phyloP scores from a whole-genome alignment of 2,329 filamentous ascomycete genomes.

The Corinectria fuckeliana region DNA sequence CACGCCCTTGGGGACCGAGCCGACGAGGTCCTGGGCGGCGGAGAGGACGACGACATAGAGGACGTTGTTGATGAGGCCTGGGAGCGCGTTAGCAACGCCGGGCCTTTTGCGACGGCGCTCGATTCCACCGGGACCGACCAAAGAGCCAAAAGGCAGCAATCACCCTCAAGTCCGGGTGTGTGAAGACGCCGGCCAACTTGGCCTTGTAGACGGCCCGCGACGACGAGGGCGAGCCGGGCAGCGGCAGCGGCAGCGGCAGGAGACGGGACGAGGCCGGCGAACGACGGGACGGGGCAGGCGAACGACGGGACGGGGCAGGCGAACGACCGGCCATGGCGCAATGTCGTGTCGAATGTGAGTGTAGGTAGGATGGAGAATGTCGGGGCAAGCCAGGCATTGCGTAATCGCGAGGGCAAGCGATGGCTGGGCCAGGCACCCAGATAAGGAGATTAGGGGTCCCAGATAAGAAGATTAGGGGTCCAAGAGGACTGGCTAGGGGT shows the following conservation, averaged over 20 bases:
- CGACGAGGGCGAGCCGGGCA: constrained; percentile 65
- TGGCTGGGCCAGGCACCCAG: too few relatives aligned
- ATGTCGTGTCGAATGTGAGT: too few relatives aligned
- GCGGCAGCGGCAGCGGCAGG: constrained; percentile 64
- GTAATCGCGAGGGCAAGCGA: background rate
- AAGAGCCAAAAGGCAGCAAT: constrained; percentile 91
- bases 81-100: constrained; percentile 12
- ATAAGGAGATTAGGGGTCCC: background rate
- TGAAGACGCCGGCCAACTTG: constrained; percentile 67
- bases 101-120: background rate
- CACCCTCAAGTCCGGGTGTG: constrained; percentile 73
- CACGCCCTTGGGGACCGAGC: constrained; percentile 87
- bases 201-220: constrained; percentile 78
- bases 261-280: constrained; percentile 53
- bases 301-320: constrained; percentile 45
- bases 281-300: constrained; percentile 45
- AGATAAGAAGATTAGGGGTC: too few relatives aligned
- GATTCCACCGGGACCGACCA: constrained; percentile 58
- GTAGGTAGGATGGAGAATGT: too few relatives aligned
- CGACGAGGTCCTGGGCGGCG: constrained; percentile 93
- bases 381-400: constrained; percentile 18
- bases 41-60: constrained; percentile 97
- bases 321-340: constrained; percentile 46
- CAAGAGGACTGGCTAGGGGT: too few relatives aligned
- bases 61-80: constrained; percentile 83